These are phyloP conservation scores for Babesia sp. DNA, from an alignment of 169 alveolate species.

Conservation along the genomic window DNA sequence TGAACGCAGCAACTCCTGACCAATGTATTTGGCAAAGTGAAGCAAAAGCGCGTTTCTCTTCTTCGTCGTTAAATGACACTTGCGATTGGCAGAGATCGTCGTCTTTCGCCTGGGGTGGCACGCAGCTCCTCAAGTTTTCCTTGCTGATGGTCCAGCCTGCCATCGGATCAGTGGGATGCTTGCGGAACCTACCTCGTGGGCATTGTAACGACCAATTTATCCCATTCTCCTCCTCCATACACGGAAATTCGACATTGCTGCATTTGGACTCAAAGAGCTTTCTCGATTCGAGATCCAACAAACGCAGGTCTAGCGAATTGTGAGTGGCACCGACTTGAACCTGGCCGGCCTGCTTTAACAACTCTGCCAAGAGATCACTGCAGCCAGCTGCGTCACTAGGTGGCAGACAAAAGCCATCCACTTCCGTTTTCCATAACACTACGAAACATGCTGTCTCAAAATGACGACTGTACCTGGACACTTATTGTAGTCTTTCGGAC, in stretches of 20 bases:
- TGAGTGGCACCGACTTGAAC: neutral
- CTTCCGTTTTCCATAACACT: slow-evolving; percentile 50
- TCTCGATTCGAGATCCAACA: slow-evolving; percentile 29
- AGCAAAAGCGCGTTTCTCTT: slow-evolving; percentile 57
- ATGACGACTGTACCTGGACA: slow-evolving; percentile 34
- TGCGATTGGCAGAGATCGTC: slow-evolving; percentile 46
- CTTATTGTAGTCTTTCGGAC: slow-evolving; percentile 35
- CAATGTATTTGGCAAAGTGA: slow-evolving; percentile 52
- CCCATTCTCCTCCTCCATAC: slow-evolving; percentile 32
- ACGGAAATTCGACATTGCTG: slow-evolving; percentile 46
- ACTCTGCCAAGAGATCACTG: slow-evolving; percentile 2
- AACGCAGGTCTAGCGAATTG: slow-evolving; percentile 13
- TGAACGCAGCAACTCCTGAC: slow-evolving; percentile 5
- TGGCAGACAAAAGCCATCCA: slow-evolving; percentile 36
- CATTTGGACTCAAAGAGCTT: slow-evolving; percentile 57
- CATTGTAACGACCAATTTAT: slow-evolving; percentile 51
- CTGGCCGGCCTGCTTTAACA: slow-evolving; percentile 11
- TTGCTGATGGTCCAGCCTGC: slow-evolving; percentile 20
- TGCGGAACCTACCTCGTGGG: slow-evolving; percentile 29
- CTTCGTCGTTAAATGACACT: slow-evolving; percentile 32
- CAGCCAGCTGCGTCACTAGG: slow-evolving; percentile 29
- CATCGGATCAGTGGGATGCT: neutral
- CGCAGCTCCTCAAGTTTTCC: slow-evolving; percentile 29
- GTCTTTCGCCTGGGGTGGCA: slow-evolving; percentile 28
- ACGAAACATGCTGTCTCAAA: neutral